These are phyloP conservation scores for Sistotremastrum suecicum DNA, from an alignment of 768 basidiomycete species.

Conservation along the genomic window DNA sequence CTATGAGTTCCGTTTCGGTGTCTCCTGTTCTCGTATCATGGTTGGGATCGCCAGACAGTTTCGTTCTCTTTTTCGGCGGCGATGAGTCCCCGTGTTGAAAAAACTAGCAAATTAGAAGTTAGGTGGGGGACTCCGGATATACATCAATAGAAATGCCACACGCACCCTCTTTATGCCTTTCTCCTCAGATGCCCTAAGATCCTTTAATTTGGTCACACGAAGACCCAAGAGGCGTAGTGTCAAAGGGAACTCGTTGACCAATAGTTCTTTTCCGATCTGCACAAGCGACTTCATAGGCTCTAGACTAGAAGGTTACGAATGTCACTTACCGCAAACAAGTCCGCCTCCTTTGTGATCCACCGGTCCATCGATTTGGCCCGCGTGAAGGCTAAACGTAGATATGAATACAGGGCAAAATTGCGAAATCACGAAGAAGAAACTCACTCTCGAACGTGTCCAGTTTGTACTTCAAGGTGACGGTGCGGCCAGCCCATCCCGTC, in stretches of 20 bases:
- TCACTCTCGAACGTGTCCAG: constrained; percentile 74
- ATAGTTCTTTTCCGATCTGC: constrained; percentile 68
- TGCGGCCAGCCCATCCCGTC: constrained; percentile 77
- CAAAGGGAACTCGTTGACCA: constrained; percentile 68
- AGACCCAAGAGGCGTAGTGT: constrained; percentile 78
- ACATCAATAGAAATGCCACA: constrained; percentile 1
- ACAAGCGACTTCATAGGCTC: neutral
- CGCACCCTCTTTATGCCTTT: constrained; percentile 63
- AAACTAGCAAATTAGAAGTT: constrained; percentile 29
- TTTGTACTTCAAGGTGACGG: constrained; percentile 88
- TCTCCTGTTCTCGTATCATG: constrained; percentile 6
- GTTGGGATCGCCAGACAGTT: constrained; percentile 11
- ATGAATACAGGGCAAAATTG: neutral
- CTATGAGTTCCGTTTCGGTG: constrained; percentile 12
- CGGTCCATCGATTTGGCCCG: constrained; percentile 69
- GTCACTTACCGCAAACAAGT: constrained; percentile 52
- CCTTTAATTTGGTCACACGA: constrained; percentile 78
- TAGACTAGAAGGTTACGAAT: neutral
- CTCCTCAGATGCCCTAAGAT: constrained; percentile 39
- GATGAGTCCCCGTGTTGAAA: constrained; percentile 29
- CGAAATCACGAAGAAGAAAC: constrained; percentile 12
- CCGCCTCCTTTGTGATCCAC: constrained; percentile 67
- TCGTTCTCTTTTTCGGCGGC: constrained; percentile 28
- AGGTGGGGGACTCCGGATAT: neutral
- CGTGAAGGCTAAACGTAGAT: constrained; percentile 42